Conservation (phyloP, 2,329 filamentous ascomycete species). For the Pseudogymnoascus sp. region DNA sequence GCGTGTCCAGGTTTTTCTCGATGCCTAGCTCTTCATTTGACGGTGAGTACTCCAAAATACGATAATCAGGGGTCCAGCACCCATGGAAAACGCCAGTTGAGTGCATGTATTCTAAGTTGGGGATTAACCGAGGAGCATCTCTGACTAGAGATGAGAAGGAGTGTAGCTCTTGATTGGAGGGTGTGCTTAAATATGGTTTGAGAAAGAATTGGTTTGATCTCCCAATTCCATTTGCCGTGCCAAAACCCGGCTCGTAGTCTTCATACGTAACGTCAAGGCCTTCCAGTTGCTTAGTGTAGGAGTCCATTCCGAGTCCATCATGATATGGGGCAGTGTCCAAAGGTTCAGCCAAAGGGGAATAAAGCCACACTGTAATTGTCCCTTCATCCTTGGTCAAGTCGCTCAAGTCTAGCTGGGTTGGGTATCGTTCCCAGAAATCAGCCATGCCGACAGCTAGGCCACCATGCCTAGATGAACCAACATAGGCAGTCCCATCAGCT, state of each 20-base stretch:
- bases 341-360: conserved; percentile 46
- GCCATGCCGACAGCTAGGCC: conserved; percentile 50
- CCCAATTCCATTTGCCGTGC: conserved; percentile 49
- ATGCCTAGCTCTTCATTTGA: conserved; percentile 27
- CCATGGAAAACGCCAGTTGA: conserved; percentile 43
- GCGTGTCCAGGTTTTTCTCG: conserved; percentile 45
- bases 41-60: conserved; percentile 23
- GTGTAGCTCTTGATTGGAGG: conserved; percentile 38
- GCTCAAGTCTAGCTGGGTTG: conserved; percentile 47
- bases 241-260: conserved; percentile 47
- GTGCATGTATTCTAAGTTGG: conserved; percentile 40
- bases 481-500: conserved; percentile 48
- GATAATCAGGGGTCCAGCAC: conserved; percentile 42
- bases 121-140: conserved; percentile 43
- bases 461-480: conserved; percentile 48
- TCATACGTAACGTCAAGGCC: conserved; percentile 57
- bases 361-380: conserved; percentile 51
- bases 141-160: conserved; percentile 38
- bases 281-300: conserved; percentile 49
- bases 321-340: conserved; percentile 51
- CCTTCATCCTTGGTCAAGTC: conserved; percentile 42
- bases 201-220: conserved; percentile 50
- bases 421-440: conserved; percentile 58
- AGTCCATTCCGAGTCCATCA: conserved; percentile 47
- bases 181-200: conserved; percentile 44